These are phyloP conservation scores for Starmerella floricola DNA, from an alignment of 805 yeast species.

Conservation along the genomic window DNA sequence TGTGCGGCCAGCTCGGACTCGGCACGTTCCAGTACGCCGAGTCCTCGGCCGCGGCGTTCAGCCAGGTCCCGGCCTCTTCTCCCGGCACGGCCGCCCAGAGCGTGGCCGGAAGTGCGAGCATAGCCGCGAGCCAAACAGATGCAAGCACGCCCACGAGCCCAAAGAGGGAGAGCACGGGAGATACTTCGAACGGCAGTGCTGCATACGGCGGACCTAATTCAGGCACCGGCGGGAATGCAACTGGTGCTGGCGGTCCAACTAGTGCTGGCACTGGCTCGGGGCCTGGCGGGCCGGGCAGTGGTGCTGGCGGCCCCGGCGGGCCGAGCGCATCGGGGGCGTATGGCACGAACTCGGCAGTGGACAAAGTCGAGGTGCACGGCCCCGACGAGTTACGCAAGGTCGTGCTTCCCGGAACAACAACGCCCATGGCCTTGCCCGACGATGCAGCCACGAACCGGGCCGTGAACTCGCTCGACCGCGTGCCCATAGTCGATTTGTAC, in stretches of 20 bases:
- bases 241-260: no score
- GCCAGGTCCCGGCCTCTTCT: neutral
- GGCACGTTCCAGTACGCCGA: slow-evolving; percentile 8
- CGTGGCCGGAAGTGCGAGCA: neutral
- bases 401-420: neutral
- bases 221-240: no score
- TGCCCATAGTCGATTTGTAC: slow-evolving; percentile 66
- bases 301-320: no score
- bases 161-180: neutral
- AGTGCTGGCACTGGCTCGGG: no score
- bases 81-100: neutral
- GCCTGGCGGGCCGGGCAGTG: no score
- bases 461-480: slow-evolving; percentile 51
- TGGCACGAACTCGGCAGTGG: neutral
- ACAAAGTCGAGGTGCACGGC: neutral
- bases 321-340: no score
- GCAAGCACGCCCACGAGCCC: neutral
- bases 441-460: slow-evolving; percentile 42
- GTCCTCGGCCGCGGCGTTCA: no score
- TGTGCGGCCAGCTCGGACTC: slow-evolving; percentile 14
- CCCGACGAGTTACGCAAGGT: neutral
- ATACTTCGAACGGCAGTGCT: neutral
- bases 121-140: neutral
- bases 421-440: slow-evolving; percentile 36
- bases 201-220: no score